These are phyloP conservation scores for Spiromastix sp. DNA, from an alignment of 2,329 filamentous ascomycete species.

Conservation along the genomic window DNA sequence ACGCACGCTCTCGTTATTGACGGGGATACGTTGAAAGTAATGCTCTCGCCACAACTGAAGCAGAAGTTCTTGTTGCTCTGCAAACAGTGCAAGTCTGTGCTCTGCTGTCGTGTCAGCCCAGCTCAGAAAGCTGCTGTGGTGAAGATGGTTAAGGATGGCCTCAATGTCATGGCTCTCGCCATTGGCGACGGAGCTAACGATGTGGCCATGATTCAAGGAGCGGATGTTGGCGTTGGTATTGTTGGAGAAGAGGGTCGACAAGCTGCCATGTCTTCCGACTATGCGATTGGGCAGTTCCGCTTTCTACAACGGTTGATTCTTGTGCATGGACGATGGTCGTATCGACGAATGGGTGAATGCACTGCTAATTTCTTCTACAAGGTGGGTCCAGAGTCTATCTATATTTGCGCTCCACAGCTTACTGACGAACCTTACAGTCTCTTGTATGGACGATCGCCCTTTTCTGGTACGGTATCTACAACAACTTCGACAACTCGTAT, in stretches of 20 bases:
- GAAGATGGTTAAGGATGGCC: slow-evolving; percentile 82
- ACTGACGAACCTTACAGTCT: slow-evolving; percentile 46
- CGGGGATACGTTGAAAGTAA: slow-evolving; percentile 82
- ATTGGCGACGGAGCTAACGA: slow-evolving; percentile 93
- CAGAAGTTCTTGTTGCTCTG: slow-evolving; percentile 92
- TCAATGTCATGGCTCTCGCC: slow-evolving; percentile 92
- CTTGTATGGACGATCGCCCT: slow-evolving; percentile 94
- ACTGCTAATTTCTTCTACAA: slow-evolving; percentile 99
- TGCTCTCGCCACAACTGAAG: slow-evolving; percentile 69
- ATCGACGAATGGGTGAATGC: slow-evolving; percentile 79
- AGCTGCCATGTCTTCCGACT: slow-evolving; percentile 93
- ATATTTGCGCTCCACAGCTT: neutral
- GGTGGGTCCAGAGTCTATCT: slow-evolving; percentile 31
- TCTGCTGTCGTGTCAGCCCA: slow-evolving; percentile 95
- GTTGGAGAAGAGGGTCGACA: slow-evolving; percentile 86
- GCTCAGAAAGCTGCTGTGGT: slow-evolving; percentile 97
- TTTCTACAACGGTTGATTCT: slow-evolving; percentile 77
- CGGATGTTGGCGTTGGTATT: slow-evolving; percentile 92
- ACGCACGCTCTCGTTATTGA: slow-evolving; percentile 94
- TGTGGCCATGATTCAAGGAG: slow-evolving; percentile 96
- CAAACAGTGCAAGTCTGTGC: slow-evolving; percentile 91
- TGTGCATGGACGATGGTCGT: slow-evolving; percentile 94
- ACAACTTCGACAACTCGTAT: slow-evolving; percentile 93
- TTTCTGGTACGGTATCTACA: slow-evolving; percentile 96
- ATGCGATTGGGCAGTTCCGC: slow-evolving; percentile 87